Evolutionary conservation across 139 green algal species (phyloP).

Genomic region (Picochlorum costavermella): DNA sequence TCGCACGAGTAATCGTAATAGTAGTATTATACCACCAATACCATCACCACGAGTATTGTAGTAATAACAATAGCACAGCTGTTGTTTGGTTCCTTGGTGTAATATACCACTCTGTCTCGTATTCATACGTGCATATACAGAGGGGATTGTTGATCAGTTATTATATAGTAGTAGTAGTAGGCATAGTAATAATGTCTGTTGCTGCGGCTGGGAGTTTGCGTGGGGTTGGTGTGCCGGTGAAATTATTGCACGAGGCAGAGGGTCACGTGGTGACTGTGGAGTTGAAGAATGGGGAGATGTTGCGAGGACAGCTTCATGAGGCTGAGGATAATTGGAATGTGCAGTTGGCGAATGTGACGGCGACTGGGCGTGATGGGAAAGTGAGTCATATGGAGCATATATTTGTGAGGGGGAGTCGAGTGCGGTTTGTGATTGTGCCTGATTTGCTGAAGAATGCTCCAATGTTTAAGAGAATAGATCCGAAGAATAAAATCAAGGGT

Average conservation of each 20-base stretch:
- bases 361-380: slow-evolving; percentile 54
- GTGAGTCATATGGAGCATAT: slow-evolving; percentile 72
- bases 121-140: no score
- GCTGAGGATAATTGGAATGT: slow-evolving; percentile 99
- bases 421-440: slow-evolving; percentile 92
- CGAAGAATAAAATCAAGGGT: slow-evolving; percentile 68
- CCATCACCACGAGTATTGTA: no score
- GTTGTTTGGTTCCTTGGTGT: no score
- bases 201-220: slow-evolving; percentile 26
- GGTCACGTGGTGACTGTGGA: slow-evolving; percentile 93
- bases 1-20: no score
- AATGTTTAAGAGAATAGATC: slow-evolving; percentile 99
- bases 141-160: no score
- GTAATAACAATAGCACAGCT: no score
- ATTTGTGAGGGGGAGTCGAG: slow-evolving; percentile 71
- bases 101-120: no score
- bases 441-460: slow-evolving; percentile 99
- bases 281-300: slow-evolving; percentile 93
- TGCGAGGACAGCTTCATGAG: slow-evolving; percentile 83
- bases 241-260: slow-evolving; percentile 96
- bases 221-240: slow-evolving; percentile 74
- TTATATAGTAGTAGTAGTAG: no score
- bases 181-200: slow-evolving; percentile 6
- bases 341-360: slow-evolving; percentile 88
- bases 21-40: no score